Evolutionary conservation across 305 asterid genomes (phyloP), one percentile per base, ranked within the genome.

Genomic region (Fraxinus platypoda): DNA sequence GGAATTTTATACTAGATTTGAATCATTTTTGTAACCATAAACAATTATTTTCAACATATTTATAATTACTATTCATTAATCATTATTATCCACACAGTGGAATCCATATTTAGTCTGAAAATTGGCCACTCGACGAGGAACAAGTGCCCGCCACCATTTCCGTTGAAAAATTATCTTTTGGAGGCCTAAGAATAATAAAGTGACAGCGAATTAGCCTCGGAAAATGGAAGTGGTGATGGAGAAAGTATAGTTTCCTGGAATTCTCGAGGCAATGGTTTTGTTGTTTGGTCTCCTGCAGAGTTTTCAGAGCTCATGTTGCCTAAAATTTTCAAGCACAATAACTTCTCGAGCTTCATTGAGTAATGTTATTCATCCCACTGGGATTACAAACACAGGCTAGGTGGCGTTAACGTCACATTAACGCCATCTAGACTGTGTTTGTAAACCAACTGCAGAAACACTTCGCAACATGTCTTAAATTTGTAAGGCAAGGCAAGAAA

Each of bases 61-160:
- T 30, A 30, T 30, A 9, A 1, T 38, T 38, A 11, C 17, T 3
- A 43, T 12, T 34, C 37, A 34, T 34, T 34, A 34, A 34, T 43
- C 15, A 43, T 43, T 6, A 43, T 11, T 43, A 43, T 43, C 4
- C 4, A 11, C 52, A 41, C 82, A 15, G 17, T 49, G 62, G 4
- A 11, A 15, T 49, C 0, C 8, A 49, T 15, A 17, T 15, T 54
- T 23, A n/a, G 3, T 54, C 25, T n/a, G 33, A 88, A 82, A 82
- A 74, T 62, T 25, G 1, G 17, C 72, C n/a, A 9, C 34, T 23
- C 17, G n/a, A 64, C 7, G n/a, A 64, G 73, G 34, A 66, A 25
- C n/a, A 88, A 90, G 84, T 83, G 89, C 80, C 92, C 92, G 17
- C 83, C 94, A n/a, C 95, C 93, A 23, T 92, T 90, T 81, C 64